These are phyloP conservation scores for Arthrobotrys sinensis DNA, from an alignment of 2,329 filamentous ascomycete species.

Conservation along the genomic window DNA sequence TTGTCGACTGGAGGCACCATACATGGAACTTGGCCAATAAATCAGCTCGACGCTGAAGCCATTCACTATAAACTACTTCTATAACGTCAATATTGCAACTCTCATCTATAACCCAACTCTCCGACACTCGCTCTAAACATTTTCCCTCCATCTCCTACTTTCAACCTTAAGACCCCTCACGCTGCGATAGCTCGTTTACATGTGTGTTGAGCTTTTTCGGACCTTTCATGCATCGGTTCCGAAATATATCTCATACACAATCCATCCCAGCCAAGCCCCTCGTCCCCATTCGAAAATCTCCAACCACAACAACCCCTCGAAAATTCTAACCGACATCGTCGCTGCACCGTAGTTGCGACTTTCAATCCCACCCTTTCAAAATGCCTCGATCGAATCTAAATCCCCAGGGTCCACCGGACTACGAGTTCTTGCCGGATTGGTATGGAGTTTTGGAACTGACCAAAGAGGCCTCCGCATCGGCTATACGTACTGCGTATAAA, in stretches of 20 bases:
- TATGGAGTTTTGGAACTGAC: slow-evolving; percentile 83
- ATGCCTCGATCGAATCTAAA: slow-evolving; percentile 55
- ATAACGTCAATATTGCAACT: slow-evolving; percentile 2
- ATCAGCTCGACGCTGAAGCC: slow-evolving; percentile 57
- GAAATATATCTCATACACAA: slow-evolving; percentile 60
- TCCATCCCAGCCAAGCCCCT: slow-evolving; percentile 38
- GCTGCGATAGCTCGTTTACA: slow-evolving; percentile 34
- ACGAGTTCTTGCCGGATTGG: slow-evolving; percentile 73
- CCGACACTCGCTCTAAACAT: slow-evolving; percentile 12
- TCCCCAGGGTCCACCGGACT: slow-evolving; percentile 42
- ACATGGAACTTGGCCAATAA: slow-evolving; percentile 43
- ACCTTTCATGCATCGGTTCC: slow-evolving; percentile 54
- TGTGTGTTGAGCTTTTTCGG: slow-evolving; percentile 56
- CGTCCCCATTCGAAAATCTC: slow-evolving; percentile 26
- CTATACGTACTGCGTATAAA: slow-evolving; percentile 84
- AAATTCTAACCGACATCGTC: slow-evolving; percentile 16
- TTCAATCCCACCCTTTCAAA: neutral
- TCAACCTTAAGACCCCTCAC: slow-evolving; percentile 13
- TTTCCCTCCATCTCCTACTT: neutral
- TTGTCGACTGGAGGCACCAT: slow-evolving; percentile 40
- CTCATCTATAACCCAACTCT: slow-evolving; percentile 14
- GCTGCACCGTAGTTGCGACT: slow-evolving; percentile 17
- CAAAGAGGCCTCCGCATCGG: slow-evolving; percentile 78
- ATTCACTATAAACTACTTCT: slow-evolving; percentile 25
- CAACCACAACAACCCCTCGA: slow-evolving; percentile 35